Evolutionary conservation across 306 rosid genomes (phyloP), one percentile per base, ranked within the genome.

Genomic region (Corylus avellana): DNA sequence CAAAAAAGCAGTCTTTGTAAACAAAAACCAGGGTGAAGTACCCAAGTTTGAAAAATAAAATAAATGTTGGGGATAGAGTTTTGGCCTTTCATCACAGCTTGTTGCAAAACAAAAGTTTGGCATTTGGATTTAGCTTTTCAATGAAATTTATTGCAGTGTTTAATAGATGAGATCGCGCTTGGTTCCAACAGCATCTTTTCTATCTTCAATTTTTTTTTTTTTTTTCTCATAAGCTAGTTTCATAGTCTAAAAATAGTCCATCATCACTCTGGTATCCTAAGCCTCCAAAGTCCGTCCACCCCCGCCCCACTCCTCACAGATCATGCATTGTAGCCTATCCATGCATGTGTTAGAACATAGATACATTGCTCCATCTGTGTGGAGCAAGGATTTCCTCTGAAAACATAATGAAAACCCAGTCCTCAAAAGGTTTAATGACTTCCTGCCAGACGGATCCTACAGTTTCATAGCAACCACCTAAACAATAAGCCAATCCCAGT

Each of bases 101-200:
- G 7, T 59, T 59, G 35, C 66, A 3, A 59, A 59, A 59, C 13
- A 10, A 59, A 25, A 11, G 8, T 22, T 20, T 59, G 32, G 66
- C 27, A 18, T 17, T 4, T 42, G 29, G 27, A 68, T 39, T 42
- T 5, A 42, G 50, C 16, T n/a, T 68, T 67, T 39, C 14, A n/a
- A 11, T 17, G 29, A 20, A 68, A 16, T 32, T 64, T 64, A 32
- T 6, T 64, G 22, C 72, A 42, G 32, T 42, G 7, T 68, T 42
- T 18, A 20, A 35, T 42, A 22, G 29, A 42, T n/a, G 12, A 67
- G 9, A 44, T 67, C 5, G 0, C 18, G 14, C 50, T 49, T 68
- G 50, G 29, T 68, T 42, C 29, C 75, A 57, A 64, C 57, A 79
- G 49, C 44, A 64, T 53, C 69, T 63, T 32, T 32, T 63, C 20